Base-by-base conservation (phyloP, 208 protist genomes). In the Leishmania tarentolae region DNA sequence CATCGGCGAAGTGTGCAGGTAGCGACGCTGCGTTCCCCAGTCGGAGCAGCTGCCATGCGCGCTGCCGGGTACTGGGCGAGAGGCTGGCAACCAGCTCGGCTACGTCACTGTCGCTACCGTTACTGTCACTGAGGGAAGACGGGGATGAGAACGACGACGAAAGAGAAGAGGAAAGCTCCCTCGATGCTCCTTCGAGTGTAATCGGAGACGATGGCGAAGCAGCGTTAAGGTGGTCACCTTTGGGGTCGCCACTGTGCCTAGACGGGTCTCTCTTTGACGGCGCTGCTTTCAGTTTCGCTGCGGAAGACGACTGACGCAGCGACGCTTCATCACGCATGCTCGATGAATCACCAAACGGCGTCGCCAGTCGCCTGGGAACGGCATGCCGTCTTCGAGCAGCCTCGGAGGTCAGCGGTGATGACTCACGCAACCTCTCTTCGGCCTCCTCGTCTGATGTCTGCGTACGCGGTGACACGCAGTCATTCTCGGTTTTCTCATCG, bases 101-200 rank as follows among this genome's bases (percentile, higher is more conserved):
- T 40, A 82, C 63, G 78, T 79, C 82, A 57, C 73, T 79, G 17
- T 50, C 69, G 37, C 9, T 73, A 37, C 53, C 57, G 42, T 46
- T 77, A 76, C 53, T 68, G 44, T 24, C 19, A 19, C 47, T 72
- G 59, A 40, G 44, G 44, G 31, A 40, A 21, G 44, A 56, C 44
- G 40, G 46, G 46, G 47, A 42, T 21, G 80, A 57, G 13, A 42
- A 56, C 7, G 69, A 68, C n/a, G 37, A 40, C 17, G 61, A 5
- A 11, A n/a, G 17, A 4, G 72, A 61, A 7, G 72, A 76, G 50
- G 52, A 56, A 2, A 37, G 52, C 72, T 73, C 69, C 21, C 50
- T 24, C 44, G 1, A 52, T 3, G 69, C 69, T 37, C 15, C 40
- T 21, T n/a, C 44, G 72, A 76, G 72, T 35, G 50, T 17, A 19